phyloP scores from a whole-genome alignment of 2,329 filamentous ascomycete species.

The Epichloe sibirici region DNA sequence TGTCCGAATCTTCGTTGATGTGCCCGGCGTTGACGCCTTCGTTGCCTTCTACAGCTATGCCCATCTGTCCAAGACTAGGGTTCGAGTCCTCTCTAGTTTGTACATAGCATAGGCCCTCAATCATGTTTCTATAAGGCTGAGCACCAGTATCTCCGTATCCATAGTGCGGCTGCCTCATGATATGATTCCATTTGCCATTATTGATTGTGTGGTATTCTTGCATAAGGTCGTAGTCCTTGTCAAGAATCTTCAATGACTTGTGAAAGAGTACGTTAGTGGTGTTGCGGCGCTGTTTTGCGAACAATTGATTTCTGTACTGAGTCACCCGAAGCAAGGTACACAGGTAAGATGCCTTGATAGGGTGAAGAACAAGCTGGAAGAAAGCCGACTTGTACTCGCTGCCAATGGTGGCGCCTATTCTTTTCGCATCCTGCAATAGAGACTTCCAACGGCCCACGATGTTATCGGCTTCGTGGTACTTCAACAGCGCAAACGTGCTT shows the following conservation, averaged over 20 bases:
- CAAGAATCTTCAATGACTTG: slow-evolving; percentile 36
- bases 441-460: slow-evolving; percentile 41
- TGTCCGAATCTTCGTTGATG: slow-evolving; percentile 42
- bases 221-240: slow-evolving; percentile 37
- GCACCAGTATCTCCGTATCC: slow-evolving; percentile 25
- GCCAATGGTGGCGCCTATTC: slow-evolving; percentile 30
- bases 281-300: slow-evolving; percentile 43
- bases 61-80: slow-evolving; percentile 29
- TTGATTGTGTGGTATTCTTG: slow-evolving; percentile 38
- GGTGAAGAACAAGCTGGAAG: slow-evolving; percentile 50
- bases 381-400: slow-evolving; percentile 36
- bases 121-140: slow-evolving; percentile 39
- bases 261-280: slow-evolving; percentile 38
- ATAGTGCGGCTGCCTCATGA: slow-evolving; percentile 37
- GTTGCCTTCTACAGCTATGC: slow-evolving; percentile 20
- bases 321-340: slow-evolving; percentile 36
- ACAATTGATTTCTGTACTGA: slow-evolving; percentile 37
- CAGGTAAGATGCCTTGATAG: slow-evolving; percentile 43
- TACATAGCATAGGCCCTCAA: slow-evolving; percentile 40
- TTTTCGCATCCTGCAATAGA: slow-evolving; percentile 31
- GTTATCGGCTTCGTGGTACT: slow-evolving; percentile 47
- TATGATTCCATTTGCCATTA: slow-evolving; percentile 43
- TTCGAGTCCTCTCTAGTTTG: slow-evolving; percentile 35
- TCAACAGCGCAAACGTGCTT: slow-evolving; percentile 41
- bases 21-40: slow-evolving; percentile 22